Percentiles rank a stretch among this genome's conserved stretches.
phyloP scores from a whole-genome alignment of 495 filamentous ascomycete species.

The Evernia prunastri region DNA sequence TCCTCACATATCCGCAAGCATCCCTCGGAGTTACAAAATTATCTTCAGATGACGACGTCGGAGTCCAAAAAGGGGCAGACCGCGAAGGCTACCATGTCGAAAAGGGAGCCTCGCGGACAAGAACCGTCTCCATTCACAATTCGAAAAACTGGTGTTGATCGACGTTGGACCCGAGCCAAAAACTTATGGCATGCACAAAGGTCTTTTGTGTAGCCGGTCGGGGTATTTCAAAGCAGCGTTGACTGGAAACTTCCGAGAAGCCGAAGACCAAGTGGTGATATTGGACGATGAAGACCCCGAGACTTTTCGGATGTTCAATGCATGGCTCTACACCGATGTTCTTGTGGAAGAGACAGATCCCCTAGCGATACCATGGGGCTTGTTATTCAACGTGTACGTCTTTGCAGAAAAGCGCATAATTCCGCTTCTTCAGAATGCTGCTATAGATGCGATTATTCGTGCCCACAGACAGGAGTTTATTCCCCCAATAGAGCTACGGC shows the following conservation, averaged over 20 bases:
- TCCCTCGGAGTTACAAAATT: no score
- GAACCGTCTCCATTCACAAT: not conserved
- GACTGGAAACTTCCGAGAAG: not conserved
- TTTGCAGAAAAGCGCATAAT: not conserved
- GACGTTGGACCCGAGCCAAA: not conserved
- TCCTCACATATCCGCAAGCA: no score
- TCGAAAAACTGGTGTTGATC: not conserved
- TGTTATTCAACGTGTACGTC: no score
- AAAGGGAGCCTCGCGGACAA: not conserved
- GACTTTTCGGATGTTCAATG: not conserved
- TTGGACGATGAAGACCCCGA: not conserved
- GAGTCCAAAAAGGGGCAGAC: no score
- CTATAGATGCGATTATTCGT: not conserved
- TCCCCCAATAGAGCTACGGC: not conserved
- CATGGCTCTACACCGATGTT: not conserved
- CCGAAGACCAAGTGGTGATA: not conserved
- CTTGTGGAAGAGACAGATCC: no score
- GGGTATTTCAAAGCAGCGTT: not conserved
- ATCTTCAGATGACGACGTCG: no score
- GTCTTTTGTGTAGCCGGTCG: not conserved
- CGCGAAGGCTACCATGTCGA: not conserved
- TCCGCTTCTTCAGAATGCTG: not conserved
- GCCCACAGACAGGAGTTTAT: not conserved
- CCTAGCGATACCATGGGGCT: no score
- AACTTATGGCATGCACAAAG: not conserved